These are phyloP conservation scores for Microbotryomycetes sp. DNA, from an alignment of 1,284 basidiomycete species.

Conservation along the genomic window DNA sequence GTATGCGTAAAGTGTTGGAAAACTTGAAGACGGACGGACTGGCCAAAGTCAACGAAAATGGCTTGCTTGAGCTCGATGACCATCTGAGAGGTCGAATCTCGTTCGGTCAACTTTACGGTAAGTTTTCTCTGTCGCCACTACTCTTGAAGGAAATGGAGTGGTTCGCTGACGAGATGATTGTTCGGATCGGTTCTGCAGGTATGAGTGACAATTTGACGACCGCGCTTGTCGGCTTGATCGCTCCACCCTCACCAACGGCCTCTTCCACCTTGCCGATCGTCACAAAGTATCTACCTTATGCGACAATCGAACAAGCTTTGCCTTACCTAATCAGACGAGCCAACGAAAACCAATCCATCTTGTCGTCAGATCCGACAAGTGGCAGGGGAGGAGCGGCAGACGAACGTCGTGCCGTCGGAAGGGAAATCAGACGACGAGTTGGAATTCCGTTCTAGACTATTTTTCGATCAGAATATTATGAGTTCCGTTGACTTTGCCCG, in stretches of 20 bases:
- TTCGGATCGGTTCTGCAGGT: slow-evolving; percentile 20
- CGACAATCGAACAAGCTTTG: slow-evolving; percentile 30
- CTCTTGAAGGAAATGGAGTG: no score
- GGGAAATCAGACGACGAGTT: slow-evolving; percentile 27
- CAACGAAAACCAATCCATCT: slow-evolving; percentile 34
- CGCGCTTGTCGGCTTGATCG: slow-evolving; percentile 22
- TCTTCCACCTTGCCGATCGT: slow-evolving; percentile 20
- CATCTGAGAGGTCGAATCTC: slow-evolving; percentile 30
- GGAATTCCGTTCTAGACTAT: slow-evolving; percentile 18
- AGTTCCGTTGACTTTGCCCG: no score
- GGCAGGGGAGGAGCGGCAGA: slow-evolving; percentile 30
- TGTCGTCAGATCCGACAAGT: slow-evolving; percentile 29
- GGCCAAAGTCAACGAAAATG: slow-evolving; percentile 13
- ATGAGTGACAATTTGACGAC: slow-evolving; percentile 36
- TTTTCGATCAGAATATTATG: background rate
- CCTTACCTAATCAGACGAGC: slow-evolving; percentile 36
- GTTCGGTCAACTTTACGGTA: slow-evolving; percentile 35
- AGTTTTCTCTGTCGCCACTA: background rate
- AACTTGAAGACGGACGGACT: slow-evolving; percentile 22
- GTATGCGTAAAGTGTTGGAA: slow-evolving; percentile 26
- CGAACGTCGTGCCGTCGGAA: slow-evolving; percentile 31
- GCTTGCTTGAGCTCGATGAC: slow-evolving; percentile 23
- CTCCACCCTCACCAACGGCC: slow-evolving; percentile 6
- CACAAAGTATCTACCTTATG: slow-evolving; percentile 34
- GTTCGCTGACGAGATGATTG: no score